These are phyloP conservation scores for Auricularia auricula-judae DNA, from an alignment of 768 basidiomycete species.

Conservation along the genomic window DNA sequence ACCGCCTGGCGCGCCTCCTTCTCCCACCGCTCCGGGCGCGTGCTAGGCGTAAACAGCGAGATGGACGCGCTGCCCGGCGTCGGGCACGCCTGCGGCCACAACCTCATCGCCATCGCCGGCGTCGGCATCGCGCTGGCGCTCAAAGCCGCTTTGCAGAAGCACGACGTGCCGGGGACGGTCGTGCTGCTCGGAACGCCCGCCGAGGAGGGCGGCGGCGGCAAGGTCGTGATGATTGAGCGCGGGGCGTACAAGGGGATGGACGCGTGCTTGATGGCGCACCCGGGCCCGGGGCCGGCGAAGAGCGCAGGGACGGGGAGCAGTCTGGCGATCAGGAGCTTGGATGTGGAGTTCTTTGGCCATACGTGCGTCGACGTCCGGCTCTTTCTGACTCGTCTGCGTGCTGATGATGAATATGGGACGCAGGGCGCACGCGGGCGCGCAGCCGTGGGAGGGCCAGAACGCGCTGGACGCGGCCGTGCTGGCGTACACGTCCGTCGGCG, in stretches of 20 bases:
- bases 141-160: conserved; percentile 49
- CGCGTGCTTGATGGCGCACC: conserved; percentile 70
- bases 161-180: conserved; percentile 56
- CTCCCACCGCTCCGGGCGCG: conserved; percentile 49
- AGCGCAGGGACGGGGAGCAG: conserved; percentile 55
- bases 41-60: conserved; percentile 73
- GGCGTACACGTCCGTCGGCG: conserved; percentile 69
- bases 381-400: too few relatives aligned
- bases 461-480: conserved; percentile 82
- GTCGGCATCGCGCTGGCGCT: conserved; percentile 62
- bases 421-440: conserved; percentile 68
- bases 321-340: conserved; percentile 49
- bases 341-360: conserved; percentile 61
- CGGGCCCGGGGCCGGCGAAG: conserved; percentile 63
- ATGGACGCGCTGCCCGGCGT: conserved; percentile 49
- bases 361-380: conserved; percentile 33
- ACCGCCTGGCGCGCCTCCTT: conserved; percentile 73
- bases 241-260: conserved; percentile 72
- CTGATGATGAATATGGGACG: not conserved
- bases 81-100: conserved; percentile 53
- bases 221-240: conserved; percentile 52
- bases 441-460: conserved; percentile 79
- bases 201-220: conserved; percentile 72
- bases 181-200: conserved; percentile 76
- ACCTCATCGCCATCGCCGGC: conserved; percentile 67